phyloP scores from a whole-genome alignment of 176 grass and related monocot species.

The Urochloa ruziziensis region DNA sequence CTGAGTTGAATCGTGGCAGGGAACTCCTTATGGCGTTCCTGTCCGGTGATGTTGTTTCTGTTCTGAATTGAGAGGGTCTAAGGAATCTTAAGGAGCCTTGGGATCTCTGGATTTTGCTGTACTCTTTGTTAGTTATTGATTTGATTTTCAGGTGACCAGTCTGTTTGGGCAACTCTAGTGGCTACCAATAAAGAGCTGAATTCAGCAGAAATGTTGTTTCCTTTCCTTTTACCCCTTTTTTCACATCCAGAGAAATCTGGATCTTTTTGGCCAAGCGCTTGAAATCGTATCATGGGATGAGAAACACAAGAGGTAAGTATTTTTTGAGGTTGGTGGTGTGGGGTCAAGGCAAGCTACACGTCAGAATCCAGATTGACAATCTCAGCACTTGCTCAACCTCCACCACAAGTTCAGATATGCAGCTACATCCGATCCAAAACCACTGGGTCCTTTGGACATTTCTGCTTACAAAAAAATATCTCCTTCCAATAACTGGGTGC shows the following conservation, averaged over 20 bases:
- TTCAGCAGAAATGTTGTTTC: background rate
- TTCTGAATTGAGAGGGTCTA: constrained; percentile 21
- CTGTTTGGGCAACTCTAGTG: constrained; percentile 17
- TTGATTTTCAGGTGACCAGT: constrained; percentile 17
- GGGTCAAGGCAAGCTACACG: constrained; percentile 39
- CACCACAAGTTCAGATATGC: constrained; percentile 71
- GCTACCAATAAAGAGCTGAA: constrained; percentile 31
- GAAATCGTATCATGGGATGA: constrained; percentile 14
- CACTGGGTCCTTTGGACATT: constrained; percentile 35
- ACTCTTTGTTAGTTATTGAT: constrained; percentile 24
- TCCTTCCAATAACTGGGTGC: constrained; percentile 15
- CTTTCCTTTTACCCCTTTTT: background rate
- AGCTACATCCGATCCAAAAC: constrained; percentile 49
- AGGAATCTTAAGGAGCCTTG: background rate
- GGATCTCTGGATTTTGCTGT: background rate
- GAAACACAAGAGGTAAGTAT: constrained; percentile 12
- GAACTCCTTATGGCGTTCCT: constrained; percentile 1
- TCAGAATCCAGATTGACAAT: constrained; percentile 52
- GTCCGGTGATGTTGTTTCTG: background rate
- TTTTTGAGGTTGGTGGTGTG: constrained; percentile 32
- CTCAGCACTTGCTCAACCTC: constrained; percentile 39
- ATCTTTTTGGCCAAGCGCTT: background rate
- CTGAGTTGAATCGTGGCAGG: background rate
- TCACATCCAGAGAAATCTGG: background rate
- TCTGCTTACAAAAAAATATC: constrained; percentile 35